Evolutionary conservation across 1,139 yeast genomes (phyloP), one percentile per base, ranked within the genome.

Genomic region (Scheffersomyces lignicola): DNA sequence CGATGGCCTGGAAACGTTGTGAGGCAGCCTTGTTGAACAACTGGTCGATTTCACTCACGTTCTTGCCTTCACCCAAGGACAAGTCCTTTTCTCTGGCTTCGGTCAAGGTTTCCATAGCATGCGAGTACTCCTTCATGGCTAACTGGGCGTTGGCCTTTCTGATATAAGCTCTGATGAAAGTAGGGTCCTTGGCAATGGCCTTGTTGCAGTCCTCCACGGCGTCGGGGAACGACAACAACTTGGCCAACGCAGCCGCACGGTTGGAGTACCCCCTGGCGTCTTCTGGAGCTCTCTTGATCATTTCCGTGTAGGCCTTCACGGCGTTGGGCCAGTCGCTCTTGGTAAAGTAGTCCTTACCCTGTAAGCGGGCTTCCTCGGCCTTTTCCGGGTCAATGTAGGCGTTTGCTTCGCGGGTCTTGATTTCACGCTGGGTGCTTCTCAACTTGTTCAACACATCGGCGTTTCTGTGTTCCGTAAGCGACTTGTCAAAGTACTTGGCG

Each of bases 251-350:
- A 27, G 98, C 98, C 36, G 99, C 98, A 65, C 98, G 85, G 69
- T 94, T 94, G 30, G 96, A 89, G 63, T 90, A 94, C 37, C 97
- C 98, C 63, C 97, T 81, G 23, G 96, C 95, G 62, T 94, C 98
- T 40, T 82, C 80, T 39, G 99, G 99, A 3, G 94, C 90, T 59
- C 99, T 84, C 69, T 89, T 87, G 53, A 90, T 74, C 88, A 94
- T 92, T 65, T 94, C 98, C 34, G 95, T 73, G 66, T 94, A 94
- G 8, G 95, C 83, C 60, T 86, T 86, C 37, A 94, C 97, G 23
- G 98, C 97, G 48, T 74, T 84, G 44, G 98, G 97, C 96, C 96
- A 90, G 64, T 92, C 96, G 29, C 88, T 94, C 52, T 85, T 83
- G 47, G 85, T 80, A 74, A 94, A 94, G 54, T 63, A 79, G 27